Conservation (phyloP, 352 stramenopile genomes). For the Aphanomyces euteiches region DNA sequence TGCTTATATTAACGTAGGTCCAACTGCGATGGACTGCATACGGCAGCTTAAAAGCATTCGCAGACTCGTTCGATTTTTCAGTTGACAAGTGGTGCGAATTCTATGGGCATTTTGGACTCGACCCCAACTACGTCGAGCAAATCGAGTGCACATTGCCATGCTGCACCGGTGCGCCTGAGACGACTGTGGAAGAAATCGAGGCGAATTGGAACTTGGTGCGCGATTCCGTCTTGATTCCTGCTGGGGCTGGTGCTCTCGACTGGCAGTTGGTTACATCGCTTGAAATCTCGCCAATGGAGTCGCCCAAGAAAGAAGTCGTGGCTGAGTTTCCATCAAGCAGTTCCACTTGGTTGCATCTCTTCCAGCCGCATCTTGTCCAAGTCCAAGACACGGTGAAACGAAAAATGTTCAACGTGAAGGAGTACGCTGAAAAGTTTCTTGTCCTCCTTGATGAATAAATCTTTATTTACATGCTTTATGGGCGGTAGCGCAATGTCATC, state of each 20-base stretch:
- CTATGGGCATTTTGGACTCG: conserved; percentile 45
- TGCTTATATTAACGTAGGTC: not conserved
- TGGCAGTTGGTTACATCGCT: conserved; percentile 71
- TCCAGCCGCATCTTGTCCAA: conserved; percentile 1
- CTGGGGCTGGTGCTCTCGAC: conserved; percentile 38
- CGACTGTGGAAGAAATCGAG: conserved; percentile 74
- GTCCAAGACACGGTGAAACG: conserved; percentile 25
- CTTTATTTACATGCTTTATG: no score
- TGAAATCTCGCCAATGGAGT: not conserved
- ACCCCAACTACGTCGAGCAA: conserved; percentile 30
- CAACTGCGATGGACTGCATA: conserved; percentile 73
- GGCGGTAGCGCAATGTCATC: no score
- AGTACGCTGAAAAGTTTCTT: conserved; percentile 27
- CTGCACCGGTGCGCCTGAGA: conserved; percentile 43
- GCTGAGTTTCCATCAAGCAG: not conserved
- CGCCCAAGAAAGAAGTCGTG: not conserved
- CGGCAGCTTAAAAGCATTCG: conserved; percentile 78
- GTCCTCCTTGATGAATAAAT: not conserved
- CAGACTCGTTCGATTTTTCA: conserved; percentile 82
- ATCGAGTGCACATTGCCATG: conserved; percentile 54
- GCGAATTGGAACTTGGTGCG: conserved; percentile 77
- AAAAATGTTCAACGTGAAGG: conserved; percentile 29
- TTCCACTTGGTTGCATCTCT: not conserved
- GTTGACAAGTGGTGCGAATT: conserved; percentile 76
- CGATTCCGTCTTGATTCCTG: conserved; percentile 52